These are phyloP conservation scores for Colletotrichum agaves DNA, from an alignment of 2,329 filamentous ascomycete genomes.

Conservation along the genomic window DNA sequence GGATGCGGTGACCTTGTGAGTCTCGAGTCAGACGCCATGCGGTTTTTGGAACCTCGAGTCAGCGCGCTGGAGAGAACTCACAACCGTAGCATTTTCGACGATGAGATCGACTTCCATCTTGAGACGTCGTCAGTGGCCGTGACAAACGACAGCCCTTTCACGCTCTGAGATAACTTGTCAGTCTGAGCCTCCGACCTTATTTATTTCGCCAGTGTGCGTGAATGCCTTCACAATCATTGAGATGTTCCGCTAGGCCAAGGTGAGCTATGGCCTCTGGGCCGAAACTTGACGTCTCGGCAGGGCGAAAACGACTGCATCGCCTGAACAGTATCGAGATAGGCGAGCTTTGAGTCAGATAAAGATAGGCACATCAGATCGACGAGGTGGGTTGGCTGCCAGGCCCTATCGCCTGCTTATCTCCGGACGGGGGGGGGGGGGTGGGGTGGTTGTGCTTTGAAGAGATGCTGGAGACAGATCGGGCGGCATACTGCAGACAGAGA, in stretches of 20 bases:
- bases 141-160: too few relatives aligned
- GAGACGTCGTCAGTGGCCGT: neutral
- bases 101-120: slow-evolving; percentile 28
- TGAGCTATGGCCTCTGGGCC: too few relatives aligned
- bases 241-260: too few relatives aligned
- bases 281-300: neutral
- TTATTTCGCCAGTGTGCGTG: too few relatives aligned
- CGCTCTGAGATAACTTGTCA: too few relatives aligned
- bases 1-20: slow-evolving; percentile 27
- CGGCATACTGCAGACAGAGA: neutral
- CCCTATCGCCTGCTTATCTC: slow-evolving; percentile 28
- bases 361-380: slow-evolving; percentile 23
- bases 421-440: neutral
- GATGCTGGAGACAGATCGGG: neutral
- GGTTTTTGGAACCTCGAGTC: neutral
- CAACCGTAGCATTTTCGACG: slow-evolving; percentile 28
- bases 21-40: neutral
- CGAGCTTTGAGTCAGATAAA: neutral
- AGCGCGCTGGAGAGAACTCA: neutral
- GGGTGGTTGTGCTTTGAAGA: too few relatives aligned
- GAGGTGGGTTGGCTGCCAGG: neutral
- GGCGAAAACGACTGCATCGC: neutral
- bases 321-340: slow-evolving; percentile 17
- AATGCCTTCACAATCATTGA: too few relatives aligned
- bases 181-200: too few relatives aligned